phyloP scores from a whole-genome alignment of 495 filamentous ascomycete species.

The Penicillium tannophilum region DNA sequence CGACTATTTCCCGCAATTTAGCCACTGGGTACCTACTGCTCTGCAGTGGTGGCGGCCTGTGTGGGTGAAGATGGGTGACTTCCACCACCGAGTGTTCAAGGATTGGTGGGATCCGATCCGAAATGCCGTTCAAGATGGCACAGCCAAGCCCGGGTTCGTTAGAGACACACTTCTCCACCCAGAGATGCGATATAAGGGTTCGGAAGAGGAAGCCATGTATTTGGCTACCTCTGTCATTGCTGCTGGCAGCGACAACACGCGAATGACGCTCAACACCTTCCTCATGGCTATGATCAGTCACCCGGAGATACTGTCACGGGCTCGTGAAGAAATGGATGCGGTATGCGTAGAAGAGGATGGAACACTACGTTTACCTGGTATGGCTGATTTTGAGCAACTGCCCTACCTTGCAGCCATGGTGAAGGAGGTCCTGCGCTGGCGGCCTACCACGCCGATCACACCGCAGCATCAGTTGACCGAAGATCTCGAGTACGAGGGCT shows the following conservation, averaged over 20 bases:
- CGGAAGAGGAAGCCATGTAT: slow-evolving; percentile 51
- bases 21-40: slow-evolving; percentile 26
- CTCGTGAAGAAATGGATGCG: slow-evolving; percentile 40
- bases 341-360: slow-evolving; percentile 29
- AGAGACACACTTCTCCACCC: slow-evolving; percentile 37
- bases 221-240: slow-evolving; percentile 40
- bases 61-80: slow-evolving; percentile 33
- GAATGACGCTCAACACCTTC: slow-evolving; percentile 41
- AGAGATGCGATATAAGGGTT: slow-evolving; percentile 38
- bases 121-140: slow-evolving; percentile 22
- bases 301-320: slow-evolving; percentile 30
- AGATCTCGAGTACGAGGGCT: slow-evolving; percentile 55
- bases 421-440: slow-evolving; percentile 40
- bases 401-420: slow-evolving; percentile 34
- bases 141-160: slow-evolving; percentile 30
- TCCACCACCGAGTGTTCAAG: slow-evolving; percentile 35
- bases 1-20: slow-evolving; percentile 45
- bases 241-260: slow-evolving; percentile 50
- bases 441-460: slow-evolving; percentile 35
- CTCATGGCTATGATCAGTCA: slow-evolving; percentile 36
- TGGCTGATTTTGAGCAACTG: slow-evolving; percentile 30
- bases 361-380: slow-evolving; percentile 34
- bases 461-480: slow-evolving; percentile 36
- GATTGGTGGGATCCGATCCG: slow-evolving; percentile 39
- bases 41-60: slow-evolving; percentile 44